Evolutionary conservation across 208 protist species (phyloP).

Genomic region (Trypanosoma cruzi): DNA sequence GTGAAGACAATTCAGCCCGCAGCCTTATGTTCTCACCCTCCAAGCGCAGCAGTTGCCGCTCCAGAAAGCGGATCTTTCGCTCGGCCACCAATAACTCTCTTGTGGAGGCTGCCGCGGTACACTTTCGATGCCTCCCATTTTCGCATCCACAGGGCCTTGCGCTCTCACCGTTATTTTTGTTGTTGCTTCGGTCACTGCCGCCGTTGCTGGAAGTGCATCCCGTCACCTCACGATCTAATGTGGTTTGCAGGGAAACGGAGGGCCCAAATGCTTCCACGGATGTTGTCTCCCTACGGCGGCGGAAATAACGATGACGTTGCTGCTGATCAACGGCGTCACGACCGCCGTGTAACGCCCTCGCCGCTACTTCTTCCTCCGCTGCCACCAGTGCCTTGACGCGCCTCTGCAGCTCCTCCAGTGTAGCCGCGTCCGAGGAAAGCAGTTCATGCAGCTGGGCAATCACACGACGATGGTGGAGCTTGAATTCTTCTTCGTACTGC

Average conservation of each 20-base stretch:
- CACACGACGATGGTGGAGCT: neutral
- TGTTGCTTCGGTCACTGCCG: neutral
- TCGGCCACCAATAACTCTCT: slow-evolving; percentile 9
- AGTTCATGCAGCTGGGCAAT: slow-evolving; percentile 6
- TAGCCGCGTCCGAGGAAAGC: slow-evolving; percentile 10
- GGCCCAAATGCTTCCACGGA: slow-evolving; percentile 4
- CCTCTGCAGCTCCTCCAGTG: neutral
- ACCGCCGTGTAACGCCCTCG: neutral
- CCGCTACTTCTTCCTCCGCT: neutral
- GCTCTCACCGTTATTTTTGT: too few species aligned
- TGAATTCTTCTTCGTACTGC: slow-evolving; percentile 8
- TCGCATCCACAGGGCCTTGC: slow-evolving; percentile 3
- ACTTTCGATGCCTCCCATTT: neutral
- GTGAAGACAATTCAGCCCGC: neutral
- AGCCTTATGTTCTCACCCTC: slow-evolving; percentile 23
- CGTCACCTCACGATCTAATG: neutral
- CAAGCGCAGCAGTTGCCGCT: slow-evolving; percentile 10
- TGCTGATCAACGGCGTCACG: neutral
- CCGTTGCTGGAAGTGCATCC: neutral
- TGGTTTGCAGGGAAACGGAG: neutral
- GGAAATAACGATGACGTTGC: neutral
- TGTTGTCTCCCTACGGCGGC: neutral
- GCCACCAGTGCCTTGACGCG: neutral
- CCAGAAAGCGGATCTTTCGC: slow-evolving; percentile 17
- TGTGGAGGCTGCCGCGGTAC: neutral